Evolutionary conservation across 371 early-diverging fungal genomes (phyloP), one percentile per base, ranked within the genome.

Genomic region (Syncephalis fuscata): DNA sequence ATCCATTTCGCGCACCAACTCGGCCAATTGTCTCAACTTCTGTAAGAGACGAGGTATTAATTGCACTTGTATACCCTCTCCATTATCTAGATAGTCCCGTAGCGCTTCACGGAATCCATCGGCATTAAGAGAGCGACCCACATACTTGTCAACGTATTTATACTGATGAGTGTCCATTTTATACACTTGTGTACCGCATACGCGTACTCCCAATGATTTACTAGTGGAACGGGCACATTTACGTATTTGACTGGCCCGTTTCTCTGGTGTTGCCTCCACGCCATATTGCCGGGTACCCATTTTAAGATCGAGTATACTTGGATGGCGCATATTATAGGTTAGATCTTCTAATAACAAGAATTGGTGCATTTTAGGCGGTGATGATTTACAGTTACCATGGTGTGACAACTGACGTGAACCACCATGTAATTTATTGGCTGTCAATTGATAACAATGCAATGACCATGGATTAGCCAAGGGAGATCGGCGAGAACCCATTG

Each of bases 271-370:
- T 0, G 86, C 92, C 64, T 85, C 72, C 41, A 94, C 79, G 1
- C 96, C 92, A 57, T 93, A 85, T 62, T 97, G 97, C 1, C 97
- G 71, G 3, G 91, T 93, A 14, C 97, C 97, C 94, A 97, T 95
- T 55, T 97, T 97, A 42, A 97, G 68, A 62, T 97, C 95, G 46
- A 97, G 65, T 4, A 97, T 85, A 51, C 94, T 94, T 0, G 97
- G 96, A 25, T 74, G 74, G 57, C 71, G 68, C 48, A 88, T 67
- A 1, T 85, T 82, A 16, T 84, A 80, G 0, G 96, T 95, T 47
- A 97, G 63, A 64, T 97, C 97, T 48, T 91, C 78, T 63, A 97
- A 62, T 7, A 94, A 62, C 51, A 94, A 73, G 54, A 92, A 78
- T 42, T 54, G 53, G 27, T 57, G 52, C 9, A 48, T 37, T 23